Evolutionary conservation across 208 protist genomes (phyloP).

Genomic region (Ichthyophonus hoferi): DNA sequence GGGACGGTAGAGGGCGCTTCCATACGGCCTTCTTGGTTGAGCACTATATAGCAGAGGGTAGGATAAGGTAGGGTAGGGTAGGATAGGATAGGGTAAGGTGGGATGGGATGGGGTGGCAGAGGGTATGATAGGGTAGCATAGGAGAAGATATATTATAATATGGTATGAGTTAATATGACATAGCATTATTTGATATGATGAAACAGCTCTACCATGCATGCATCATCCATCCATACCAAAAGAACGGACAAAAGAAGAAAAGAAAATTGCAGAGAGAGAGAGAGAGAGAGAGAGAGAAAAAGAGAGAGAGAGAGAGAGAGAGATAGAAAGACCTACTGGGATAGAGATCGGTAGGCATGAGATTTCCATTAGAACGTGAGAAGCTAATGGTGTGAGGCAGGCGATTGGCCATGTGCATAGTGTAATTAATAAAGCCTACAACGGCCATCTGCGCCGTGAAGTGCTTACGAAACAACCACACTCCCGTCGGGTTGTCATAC

Average conservation of each 20-base stretch:
- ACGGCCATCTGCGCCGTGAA: conserved; percentile 17
- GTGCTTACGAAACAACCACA: conserved; percentile 28
- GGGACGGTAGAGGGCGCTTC: conserved; percentile 4
- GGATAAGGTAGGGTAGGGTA: too few species aligned
- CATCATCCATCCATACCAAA: too few species aligned
- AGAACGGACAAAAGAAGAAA: too few species aligned
- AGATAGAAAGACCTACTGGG: not conserved
- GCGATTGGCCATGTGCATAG: conserved; percentile 23
- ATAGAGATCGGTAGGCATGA: conserved; percentile 24
- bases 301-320: not conserved
- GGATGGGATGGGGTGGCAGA: too few species aligned
- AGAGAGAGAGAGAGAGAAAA: not conserved
- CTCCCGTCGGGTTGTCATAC: not conserved
- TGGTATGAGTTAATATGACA: too few species aligned
- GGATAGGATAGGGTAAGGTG: too few species aligned
- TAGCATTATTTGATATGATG: too few species aligned
- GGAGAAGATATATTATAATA: too few species aligned
- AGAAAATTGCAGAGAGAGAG: not conserved
- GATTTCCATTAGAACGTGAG: not conserved
- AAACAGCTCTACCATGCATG: too few species aligned
- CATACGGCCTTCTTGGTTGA: conserved; percentile 19
- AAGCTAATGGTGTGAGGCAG: conserved; percentile 29
- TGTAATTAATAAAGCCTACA: conserved; percentile 21
- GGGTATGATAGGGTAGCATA: too few species aligned
- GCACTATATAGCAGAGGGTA: too few species aligned